phyloP scores from a whole-genome alignment of 306 rosid genomes.

The Astragalus membranaceus region DNA sequence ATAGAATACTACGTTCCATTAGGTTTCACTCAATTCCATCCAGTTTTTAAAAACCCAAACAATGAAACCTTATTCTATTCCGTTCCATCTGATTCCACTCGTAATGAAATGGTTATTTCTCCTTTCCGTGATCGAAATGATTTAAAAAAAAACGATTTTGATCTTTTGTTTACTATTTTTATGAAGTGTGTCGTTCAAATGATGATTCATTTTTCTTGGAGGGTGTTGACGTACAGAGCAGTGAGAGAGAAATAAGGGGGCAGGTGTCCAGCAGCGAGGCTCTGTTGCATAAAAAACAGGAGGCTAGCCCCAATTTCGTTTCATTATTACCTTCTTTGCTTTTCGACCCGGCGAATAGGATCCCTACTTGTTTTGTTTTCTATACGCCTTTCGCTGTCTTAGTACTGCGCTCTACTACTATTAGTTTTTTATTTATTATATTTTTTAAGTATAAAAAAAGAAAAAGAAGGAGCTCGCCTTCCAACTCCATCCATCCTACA shows the following conservation, averaged over 20 bases:
- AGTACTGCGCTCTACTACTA: neutral
- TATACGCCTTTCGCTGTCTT: conserved; percentile 3
- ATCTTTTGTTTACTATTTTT: too few relatives aligned
- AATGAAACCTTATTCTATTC: too few relatives aligned
- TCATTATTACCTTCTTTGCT: neutral
- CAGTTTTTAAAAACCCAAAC: too few relatives aligned
- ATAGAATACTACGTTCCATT: too few relatives aligned
- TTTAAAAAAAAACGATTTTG: too few relatives aligned
- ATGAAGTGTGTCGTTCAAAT: neutral
- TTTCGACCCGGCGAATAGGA: conserved; percentile 25
- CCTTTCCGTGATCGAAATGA: too few relatives aligned
- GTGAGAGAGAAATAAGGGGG: conserved; percentile 26
- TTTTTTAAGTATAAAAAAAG: neutral
- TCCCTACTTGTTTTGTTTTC: neutral
- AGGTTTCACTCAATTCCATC: too few relatives aligned
- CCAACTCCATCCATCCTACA: neutral
- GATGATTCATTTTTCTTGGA: neutral
- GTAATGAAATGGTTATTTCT: too few relatives aligned
- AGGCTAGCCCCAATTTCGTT: neutral
- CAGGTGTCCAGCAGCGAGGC: conserved; percentile 45
- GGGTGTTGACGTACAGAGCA: conserved; percentile 42
- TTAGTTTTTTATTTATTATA: neutral
- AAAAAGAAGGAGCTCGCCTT: neutral
- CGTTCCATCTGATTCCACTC: too few relatives aligned
- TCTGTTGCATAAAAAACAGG: conserved; percentile 19